Conservation (phyloP, 768 basidiomycete species). For the Pisolithus tinctorius region DNA sequence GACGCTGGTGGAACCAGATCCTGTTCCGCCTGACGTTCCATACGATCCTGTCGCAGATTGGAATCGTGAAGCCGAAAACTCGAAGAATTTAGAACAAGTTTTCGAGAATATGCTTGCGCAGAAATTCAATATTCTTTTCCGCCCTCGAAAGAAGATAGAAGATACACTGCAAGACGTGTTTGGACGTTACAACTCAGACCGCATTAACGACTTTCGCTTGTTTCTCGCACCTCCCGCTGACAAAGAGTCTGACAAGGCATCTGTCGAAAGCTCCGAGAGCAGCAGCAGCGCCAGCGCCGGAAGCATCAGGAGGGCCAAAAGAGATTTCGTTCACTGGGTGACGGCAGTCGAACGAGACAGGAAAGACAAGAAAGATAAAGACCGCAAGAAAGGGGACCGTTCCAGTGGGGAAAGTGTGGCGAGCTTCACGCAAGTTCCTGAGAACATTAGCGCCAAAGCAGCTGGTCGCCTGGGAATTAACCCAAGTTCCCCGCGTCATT, state of each 20-base stretch:
- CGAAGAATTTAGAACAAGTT: conserved; percentile 46
- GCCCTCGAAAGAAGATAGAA: conserved; percentile 45
- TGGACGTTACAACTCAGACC: conserved; percentile 38
- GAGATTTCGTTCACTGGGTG: conserved; percentile 32
- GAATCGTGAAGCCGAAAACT: conserved; percentile 32
- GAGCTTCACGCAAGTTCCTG: conserved; percentile 19
- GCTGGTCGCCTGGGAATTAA: conserved; percentile 33
- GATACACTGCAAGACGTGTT: conserved; percentile 43
- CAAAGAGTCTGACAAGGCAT: conserved; percentile 15
- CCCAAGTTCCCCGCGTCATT: conserved; percentile 8
- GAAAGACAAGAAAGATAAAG: conserved; percentile 19
- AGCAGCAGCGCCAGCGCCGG: conserved; percentile 6
- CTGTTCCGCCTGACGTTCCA: conserved; percentile 11
- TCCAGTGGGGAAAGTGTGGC: conserved; percentile 20
- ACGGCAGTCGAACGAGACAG: conserved; percentile 30
- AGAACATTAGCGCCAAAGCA: conserved; percentile 29
- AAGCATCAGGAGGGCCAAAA: conserved; percentile 24
- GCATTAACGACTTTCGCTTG: conserved; percentile 44
- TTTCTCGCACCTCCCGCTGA: conserved; percentile 45
- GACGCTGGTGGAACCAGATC: conserved; percentile 13
- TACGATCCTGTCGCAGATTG: conserved; percentile 31
- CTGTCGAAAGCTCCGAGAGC: conserved; percentile 20
- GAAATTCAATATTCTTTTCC: conserved; percentile 46
- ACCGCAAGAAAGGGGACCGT: conserved; percentile 15
- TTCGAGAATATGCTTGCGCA: conserved; percentile 53